A percentile compares a stretch with the other conserved stretches of the same genome.
These are phyloP conservation scores for Talaromyces wortmannii DNA, from an alignment of 495 filamentous ascomycete species.

Conservation along the genomic window DNA sequence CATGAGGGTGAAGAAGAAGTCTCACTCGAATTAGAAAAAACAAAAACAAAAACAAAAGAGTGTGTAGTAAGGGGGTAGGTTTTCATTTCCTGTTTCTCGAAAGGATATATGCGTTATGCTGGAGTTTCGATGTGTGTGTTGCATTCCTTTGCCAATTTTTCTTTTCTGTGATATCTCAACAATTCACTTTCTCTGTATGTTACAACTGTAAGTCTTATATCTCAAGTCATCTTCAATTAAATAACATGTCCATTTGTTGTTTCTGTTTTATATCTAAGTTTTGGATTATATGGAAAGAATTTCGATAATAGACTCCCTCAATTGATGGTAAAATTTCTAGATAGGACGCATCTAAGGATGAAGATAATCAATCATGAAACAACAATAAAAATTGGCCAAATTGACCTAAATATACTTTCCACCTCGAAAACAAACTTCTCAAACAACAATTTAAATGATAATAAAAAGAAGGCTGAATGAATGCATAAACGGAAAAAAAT, in stretches of 20 bases:
- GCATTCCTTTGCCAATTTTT: neutral
- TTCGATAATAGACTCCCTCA: too few species aligned
- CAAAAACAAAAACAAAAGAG: neutral
- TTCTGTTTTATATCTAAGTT: neutral
- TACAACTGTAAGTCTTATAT: neutral
- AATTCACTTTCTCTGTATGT: neutral
- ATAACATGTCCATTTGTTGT: neutral
- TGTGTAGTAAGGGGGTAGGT: neutral
- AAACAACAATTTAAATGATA: neutral
- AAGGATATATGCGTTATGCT: too few species aligned
- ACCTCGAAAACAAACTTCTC: neutral
- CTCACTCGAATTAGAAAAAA: constrained; percentile 1
- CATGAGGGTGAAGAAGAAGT: constrained; percentile 71
- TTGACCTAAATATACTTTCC: neutral
- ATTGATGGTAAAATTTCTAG: too few species aligned
- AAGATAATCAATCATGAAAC: neutral
- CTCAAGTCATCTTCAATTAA: neutral
- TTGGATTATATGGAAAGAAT: too few species aligned
- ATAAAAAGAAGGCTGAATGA: neutral
- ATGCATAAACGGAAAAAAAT: neutral
- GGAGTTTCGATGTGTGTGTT: too few species aligned
- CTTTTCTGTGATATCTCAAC: neutral
- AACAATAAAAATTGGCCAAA: neutral
- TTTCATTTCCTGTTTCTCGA: neutral
- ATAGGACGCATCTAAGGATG: too few species aligned